phyloP scores from a whole-genome alignment of 2,329 filamentous ascomycete genomes.

The Simplicillium aogashimaense region DNA sequence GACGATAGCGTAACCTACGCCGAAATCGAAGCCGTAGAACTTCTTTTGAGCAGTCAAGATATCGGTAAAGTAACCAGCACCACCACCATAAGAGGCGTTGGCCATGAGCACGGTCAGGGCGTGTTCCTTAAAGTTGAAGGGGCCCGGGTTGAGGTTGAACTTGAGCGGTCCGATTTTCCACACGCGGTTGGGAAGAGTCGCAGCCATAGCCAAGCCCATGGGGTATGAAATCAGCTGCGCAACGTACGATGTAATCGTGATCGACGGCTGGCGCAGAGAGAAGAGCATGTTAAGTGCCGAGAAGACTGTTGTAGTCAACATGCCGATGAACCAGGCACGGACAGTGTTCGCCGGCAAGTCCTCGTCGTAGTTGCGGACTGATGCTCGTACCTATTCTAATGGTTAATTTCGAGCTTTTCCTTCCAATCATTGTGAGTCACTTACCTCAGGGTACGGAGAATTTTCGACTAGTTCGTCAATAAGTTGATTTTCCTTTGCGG shows the following conservation, averaged over 20 bases:
- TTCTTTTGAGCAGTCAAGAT: constrained; percentile 29
- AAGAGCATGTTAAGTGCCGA: constrained; percentile 37
- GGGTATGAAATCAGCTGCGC: constrained; percentile 33
- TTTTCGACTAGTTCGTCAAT: constrained; percentile 1
- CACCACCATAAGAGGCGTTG: constrained; percentile 31
- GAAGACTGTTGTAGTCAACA: constrained; percentile 34
- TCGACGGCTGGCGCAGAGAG: constrained; percentile 32
- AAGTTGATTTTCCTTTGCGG: too few species aligned
- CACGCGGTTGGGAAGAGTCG: constrained; percentile 22
- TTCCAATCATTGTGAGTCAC: too few species aligned
- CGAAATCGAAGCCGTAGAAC: constrained; percentile 29
- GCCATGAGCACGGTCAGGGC: constrained; percentile 35
- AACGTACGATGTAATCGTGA: constrained; percentile 33
- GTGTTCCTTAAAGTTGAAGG: constrained; percentile 37
- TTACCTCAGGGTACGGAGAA: constrained; percentile 5
- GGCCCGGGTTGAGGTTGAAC: constrained; percentile 26
- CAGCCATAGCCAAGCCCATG: constrained; percentile 26
- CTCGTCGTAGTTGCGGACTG: constrained; percentile 6
- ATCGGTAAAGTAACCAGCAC: constrained; percentile 32
- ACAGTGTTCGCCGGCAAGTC: constrained; percentile 21
- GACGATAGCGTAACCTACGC: constrained; percentile 24
- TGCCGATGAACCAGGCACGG: constrained; percentile 31
- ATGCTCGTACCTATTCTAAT: constrained; percentile 1
- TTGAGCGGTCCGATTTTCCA: constrained; percentile 12
- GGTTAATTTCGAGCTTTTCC: too few species aligned